Percentiles rank a stretch among this genome's conserved stretches.
Conservation (phyloP, 2,329 filamentous ascomycete genomes). For the Hypoxylon sp. region DNA sequence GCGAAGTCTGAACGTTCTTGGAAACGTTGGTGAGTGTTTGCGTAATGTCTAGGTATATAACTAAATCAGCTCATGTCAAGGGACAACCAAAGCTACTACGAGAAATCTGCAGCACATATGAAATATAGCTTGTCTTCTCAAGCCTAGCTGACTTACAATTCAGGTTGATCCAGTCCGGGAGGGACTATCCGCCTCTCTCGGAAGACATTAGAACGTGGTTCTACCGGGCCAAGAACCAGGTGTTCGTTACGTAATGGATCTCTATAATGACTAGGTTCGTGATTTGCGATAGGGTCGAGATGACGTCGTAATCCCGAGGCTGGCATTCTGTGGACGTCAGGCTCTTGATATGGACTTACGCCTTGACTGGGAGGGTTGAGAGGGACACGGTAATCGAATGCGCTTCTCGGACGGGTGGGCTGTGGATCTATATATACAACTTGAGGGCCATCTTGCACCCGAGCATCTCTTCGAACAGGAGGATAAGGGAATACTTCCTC, state of each 20-base stretch:
- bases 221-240: constrained; percentile 30
- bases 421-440: constrained; percentile 48
- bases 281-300: constrained; percentile 13
- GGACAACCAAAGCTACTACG: neutral
- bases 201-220: constrained; percentile 27
- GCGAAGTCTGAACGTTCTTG: constrained; percentile 26
- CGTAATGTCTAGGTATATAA: constrained; percentile 33
- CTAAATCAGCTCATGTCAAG: constrained; percentile 36
- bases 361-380: constrained; percentile 23
- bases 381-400: constrained; percentile 33
- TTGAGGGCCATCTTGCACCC: constrained; percentile 35
- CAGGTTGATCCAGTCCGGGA: constrained; percentile 30
- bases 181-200: constrained; percentile 32
- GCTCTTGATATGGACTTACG: constrained; percentile 34
- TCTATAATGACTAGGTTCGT: constrained; percentile 31
- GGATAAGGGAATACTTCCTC: constrained; percentile 32
- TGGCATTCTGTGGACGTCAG: constrained; percentile 21
- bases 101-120: neutral
- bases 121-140: constrained; percentile 1
- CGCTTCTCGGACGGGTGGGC: constrained; percentile 30
- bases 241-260: constrained; percentile 36
- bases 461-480: constrained; percentile 36
- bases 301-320: constrained; percentile 25
- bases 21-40: constrained; percentile 12
- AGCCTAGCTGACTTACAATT: constrained; percentile 45